phyloP scores from a whole-genome alignment of 208 protist genomes.

The Herpetomonas tarakana region DNA sequence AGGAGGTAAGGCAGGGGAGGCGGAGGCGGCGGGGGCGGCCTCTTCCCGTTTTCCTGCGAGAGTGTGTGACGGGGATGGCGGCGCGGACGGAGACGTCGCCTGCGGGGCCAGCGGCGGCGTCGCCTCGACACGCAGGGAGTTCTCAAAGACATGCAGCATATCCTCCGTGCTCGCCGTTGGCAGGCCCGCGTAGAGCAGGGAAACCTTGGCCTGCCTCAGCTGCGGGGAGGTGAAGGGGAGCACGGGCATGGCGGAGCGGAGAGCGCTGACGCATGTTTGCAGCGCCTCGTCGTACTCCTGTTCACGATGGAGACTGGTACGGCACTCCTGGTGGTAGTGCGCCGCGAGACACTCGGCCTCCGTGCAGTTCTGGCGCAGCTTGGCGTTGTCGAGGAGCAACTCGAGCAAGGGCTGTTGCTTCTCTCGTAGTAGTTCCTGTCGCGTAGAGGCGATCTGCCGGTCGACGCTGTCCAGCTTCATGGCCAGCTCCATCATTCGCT shows the following conservation, averaged over 20 bases:
- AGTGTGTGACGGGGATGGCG: too few species aligned
- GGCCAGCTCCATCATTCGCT: slow-evolving; percentile 29
- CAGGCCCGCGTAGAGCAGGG: slow-evolving; percentile 61
- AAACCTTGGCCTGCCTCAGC: slow-evolving; percentile 31
- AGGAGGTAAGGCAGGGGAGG: not conserved
- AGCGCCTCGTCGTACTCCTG: slow-evolving; percentile 74
- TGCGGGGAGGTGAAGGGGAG: slow-evolving; percentile 7
- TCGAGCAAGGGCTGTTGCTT: slow-evolving; percentile 60
- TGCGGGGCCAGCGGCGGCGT: slow-evolving; percentile 11
- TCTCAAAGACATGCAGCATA: slow-evolving; percentile 59
- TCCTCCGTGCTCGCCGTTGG: slow-evolving; percentile 46
- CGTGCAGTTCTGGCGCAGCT: slow-evolving; percentile 64
- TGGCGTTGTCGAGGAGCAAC: slow-evolving; percentile 70
- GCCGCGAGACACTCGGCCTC: slow-evolving; percentile 83
- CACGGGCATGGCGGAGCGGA: slow-evolving; percentile 41
- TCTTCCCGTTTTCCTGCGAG: too few species aligned
- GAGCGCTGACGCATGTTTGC: slow-evolving; percentile 36
- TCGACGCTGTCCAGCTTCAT: slow-evolving; percentile 49
- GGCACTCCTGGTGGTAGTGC: slow-evolving; percentile 77
- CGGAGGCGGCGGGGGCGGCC: not conserved
- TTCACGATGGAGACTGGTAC: slow-evolving; percentile 35
- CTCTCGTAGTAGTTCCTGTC: slow-evolving; percentile 46
- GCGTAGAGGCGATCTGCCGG: slow-evolving; percentile 36
- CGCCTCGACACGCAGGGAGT: slow-evolving; percentile 23
- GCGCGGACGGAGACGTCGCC: not conserved